Base-by-base conservation (phyloP, 225 moss, liverwort and hornwort genomes). In the Pseudisothecium myosuroides region DNA sequence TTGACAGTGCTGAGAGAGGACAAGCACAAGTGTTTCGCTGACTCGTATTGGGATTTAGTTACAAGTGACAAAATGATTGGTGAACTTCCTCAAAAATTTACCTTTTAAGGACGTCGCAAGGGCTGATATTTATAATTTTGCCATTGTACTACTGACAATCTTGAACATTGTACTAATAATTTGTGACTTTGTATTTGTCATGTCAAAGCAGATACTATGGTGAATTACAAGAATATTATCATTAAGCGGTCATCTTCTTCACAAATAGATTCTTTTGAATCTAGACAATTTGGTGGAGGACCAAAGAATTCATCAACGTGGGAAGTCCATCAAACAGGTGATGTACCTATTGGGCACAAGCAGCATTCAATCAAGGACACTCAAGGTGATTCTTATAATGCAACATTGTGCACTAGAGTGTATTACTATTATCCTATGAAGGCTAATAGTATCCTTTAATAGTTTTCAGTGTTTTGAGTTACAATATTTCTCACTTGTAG, bases 111-210 rank as follows among this genome's bases (percentile, higher is more conserved):
- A 83, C 61, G 14, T 90, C 63, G 55, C 11, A 28, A 85, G 81
- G 39, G 85, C 85, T 5, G 90, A 91, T 76, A 43, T 85, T 52
- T 91, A 75, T 81, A 85, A 17, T 76, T 91, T 88, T 41, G 90
- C 39, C 49, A 5, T 85, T 83, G 67, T 22, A 58, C 16, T 16
- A 8, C 11, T 34, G 41, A 80, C 32, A 32, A 68, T 59, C 54
- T 69, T 34, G 54, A 54, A 12, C 29, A 63, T 83, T 22, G 54
- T 73, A 31, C 22, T 34, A 34, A 55, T 34, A 32, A 27, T 17
- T 80, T 62, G 36, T 11, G 31, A n/a, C n/a, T n/a, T n/a, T n/a
- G n/a, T n/a, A n/a, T 49, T 82, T 59, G 90, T 60, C 49, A 50
- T n/a, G 58, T 65, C n/a, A 18, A 32, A 27, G 21, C 67, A 90